Evolutionary conservation across 2,329 filamentous ascomycete genomes (phyloP).

Genomic region (Meredithiella fracta): DNA sequence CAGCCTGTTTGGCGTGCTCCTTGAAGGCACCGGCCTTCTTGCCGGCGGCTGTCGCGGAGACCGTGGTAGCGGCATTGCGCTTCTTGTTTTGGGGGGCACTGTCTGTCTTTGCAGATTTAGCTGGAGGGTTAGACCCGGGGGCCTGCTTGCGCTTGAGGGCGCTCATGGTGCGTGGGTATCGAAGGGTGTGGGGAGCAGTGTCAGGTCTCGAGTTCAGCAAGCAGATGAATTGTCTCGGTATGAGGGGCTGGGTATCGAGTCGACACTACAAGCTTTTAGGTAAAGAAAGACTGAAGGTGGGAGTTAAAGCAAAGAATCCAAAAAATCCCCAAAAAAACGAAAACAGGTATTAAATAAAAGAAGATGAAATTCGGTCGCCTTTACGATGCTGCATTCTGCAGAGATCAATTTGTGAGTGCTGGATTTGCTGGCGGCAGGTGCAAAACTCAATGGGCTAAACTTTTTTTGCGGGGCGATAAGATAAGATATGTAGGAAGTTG

Average conservation of each 20-base stretch:
- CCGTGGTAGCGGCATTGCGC: slow-evolving; percentile 19
- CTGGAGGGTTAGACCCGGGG: slow-evolving; percentile 32
- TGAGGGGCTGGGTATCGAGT: background rate
- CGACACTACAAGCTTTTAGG: slow-evolving; percentile 3
- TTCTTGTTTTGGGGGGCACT: slow-evolving; percentile 31
- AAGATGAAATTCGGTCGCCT: background rate
- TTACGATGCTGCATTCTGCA: background rate
- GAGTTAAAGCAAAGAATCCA: background rate
- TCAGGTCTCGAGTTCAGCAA: slow-evolving; percentile 7
- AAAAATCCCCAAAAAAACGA: background rate
- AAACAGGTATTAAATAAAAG: background rate
- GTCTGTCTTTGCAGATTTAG: slow-evolving; percentile 31
- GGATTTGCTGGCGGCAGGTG: background rate
- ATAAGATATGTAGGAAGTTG: slow-evolving; percentile 5
- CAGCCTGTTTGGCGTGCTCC: slow-evolving; percentile 21
- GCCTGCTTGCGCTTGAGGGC: slow-evolving; percentile 42
- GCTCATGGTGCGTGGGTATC: slow-evolving; percentile 26
- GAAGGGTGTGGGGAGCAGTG: slow-evolving; percentile 4
- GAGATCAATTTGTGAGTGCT: slow-evolving; percentile 1
- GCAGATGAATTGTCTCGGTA: background rate
- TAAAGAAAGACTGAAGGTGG: background rate
- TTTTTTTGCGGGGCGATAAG: slow-evolving; percentile 20
- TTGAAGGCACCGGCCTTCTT: slow-evolving; percentile 22
- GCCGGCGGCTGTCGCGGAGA: slow-evolving; percentile 14
- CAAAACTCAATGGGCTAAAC: slow-evolving; percentile 13